Percentiles rank a stretch among this genome's conserved stretches.
Conservation (phyloP, 306 rosid species). For the Cicer yamashitae region DNA sequence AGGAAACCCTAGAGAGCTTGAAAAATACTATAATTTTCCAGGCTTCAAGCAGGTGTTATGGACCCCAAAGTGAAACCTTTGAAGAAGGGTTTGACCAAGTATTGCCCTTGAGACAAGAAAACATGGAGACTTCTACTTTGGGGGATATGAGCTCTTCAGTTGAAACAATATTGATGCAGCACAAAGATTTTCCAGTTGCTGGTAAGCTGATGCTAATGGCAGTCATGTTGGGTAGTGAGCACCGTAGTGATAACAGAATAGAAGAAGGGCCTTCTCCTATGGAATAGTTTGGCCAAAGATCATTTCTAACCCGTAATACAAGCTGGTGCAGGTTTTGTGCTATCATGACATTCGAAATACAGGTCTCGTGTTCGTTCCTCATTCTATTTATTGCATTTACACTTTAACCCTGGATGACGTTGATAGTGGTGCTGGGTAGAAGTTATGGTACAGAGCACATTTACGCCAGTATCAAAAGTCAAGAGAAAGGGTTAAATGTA, state of each 20-base stretch:
- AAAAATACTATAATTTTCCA: conserved; percentile 65
- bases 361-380: conserved; percentile 21
- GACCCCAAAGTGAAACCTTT: conserved; percentile 68
- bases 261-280: conserved; percentile 64
- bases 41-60: conserved; percentile 86
- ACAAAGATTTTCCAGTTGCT: conserved; percentile 82
- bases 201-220: conserved; percentile 94
- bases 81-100: conserved; percentile 82
- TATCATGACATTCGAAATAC: conserved; percentile 19
- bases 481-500: conserved; percentile 35
- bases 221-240: conserved; percentile 73
- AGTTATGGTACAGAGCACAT: background rate
- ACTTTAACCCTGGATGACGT: conserved; percentile 18
- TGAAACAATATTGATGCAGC: conserved; percentile 84
- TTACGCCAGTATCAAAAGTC: conserved; percentile 19
- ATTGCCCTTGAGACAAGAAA: conserved; percentile 74
- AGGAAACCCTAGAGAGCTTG: conserved; percentile 68
- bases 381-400: conserved; percentile 25
- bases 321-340: conserved; percentile 30
- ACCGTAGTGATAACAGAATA: conserved; percentile 50
- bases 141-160: conserved; percentile 66
- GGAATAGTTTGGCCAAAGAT: conserved; percentile 53
- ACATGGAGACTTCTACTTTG: conserved; percentile 49
- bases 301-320: conserved; percentile 28
- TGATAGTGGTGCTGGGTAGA: conserved; percentile 19